Base-by-base conservation (phyloP, 768 basidiomycete genomes). In the Hericium rajendrae region DNA sequence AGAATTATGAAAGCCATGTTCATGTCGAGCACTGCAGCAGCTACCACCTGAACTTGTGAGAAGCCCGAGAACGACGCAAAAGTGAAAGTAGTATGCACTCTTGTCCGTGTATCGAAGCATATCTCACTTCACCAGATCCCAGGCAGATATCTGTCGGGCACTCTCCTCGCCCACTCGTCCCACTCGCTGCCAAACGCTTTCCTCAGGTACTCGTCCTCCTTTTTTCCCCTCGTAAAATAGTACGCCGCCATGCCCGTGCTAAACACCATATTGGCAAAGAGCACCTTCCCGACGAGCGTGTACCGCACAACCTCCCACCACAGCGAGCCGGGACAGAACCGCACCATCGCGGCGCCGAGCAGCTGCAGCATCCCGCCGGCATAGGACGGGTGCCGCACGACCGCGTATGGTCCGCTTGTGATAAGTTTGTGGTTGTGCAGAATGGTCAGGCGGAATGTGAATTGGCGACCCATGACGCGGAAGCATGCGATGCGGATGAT, bases 321-420 rank as follows among this genome's bases (percentile, higher is more conserved):
- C 53, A 38, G 41, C 39, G 22, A 54, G n/a, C 11, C 22, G 18
- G 38, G 38, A 12, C 16, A 4, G 13, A 12, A 18, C 12, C 40
- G 39, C 38, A 4, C 11, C 6, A 20, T 11, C 26, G 12, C 15
- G 13, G 41, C 13, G 39, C 53, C 53, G 26, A 15, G 12, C 3
- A 16, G 12, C 20, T 37, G 13, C 8, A 54, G 18, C 6, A 40
- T 20, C 16, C 16, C 6, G 53, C 20, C 41, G 38, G 57, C 57
- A 57, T 62, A 62, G 58, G 52, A 37, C 16, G 51, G 51, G 38
- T 52, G 51, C 12, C 51, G 51, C 11, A 52, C 51, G 38, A 37
- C 10, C 15, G 51, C 28, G 32, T 52, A 52, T 13, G 51, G 51
- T n/a, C 51, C 51, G 32, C 28, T 37, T n/a, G 51, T 52, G 32